phyloP scores from a whole-genome alignment of 768 basidiomycete species.

The Rhodotorula sphaerocarpa region DNA sequence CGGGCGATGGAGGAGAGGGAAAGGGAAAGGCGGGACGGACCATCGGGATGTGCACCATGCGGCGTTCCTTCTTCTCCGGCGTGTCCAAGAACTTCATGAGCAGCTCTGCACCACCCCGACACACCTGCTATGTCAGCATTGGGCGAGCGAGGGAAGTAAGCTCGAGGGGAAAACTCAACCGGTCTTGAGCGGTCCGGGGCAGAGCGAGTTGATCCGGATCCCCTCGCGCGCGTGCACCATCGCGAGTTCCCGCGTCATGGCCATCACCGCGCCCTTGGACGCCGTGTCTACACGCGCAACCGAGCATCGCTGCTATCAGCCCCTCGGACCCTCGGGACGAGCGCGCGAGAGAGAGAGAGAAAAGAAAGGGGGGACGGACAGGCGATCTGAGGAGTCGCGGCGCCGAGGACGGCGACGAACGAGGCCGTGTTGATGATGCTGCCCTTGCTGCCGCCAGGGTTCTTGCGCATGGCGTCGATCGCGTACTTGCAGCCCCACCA shows the following conservation, averaged over 20 bases:
- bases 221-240: constrained; percentile 98
- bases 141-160: neutral
- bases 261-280: constrained; percentile 94
- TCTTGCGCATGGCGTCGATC: constrained; percentile 89
- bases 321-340: too few species aligned
- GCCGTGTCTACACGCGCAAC: constrained; percentile 92
- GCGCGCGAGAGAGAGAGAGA: neutral
- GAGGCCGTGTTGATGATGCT: constrained; percentile 98
- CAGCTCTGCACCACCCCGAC: constrained; percentile 73
- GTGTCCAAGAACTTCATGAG: constrained; percentile 98
- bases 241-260: constrained; percentile 94
- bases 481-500: constrained; percentile 99
- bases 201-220: constrained; percentile 88
- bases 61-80: constrained; percentile 71
- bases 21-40: neutral
- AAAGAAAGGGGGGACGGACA: constrained; percentile 53
- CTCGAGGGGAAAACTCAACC: neutral
- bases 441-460: constrained; percentile 65
- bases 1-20: neutral
- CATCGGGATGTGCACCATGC: constrained; percentile 48
- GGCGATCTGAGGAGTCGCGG: constrained; percentile 96
- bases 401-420: constrained; percentile 90
- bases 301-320: too few species aligned
- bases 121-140: too few species aligned
- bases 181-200: constrained; percentile 60